Evolutionary conservation across 805 yeast species (phyloP), one percentile per base, ranked within the genome.

Genomic region (Ogataea methanolica): DNA sequence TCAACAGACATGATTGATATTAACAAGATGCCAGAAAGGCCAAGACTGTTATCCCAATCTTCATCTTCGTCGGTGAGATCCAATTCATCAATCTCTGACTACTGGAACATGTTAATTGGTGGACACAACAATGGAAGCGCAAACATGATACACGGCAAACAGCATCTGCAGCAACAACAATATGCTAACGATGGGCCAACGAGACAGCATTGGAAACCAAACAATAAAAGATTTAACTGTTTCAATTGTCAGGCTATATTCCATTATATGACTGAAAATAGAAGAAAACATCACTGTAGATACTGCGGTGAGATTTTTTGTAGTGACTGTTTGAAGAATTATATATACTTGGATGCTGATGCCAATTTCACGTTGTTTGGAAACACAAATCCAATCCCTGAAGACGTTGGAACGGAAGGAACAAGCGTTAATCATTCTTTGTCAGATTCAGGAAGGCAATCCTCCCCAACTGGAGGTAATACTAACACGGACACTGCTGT

Each of bases 121-220:
- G 41, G 35, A 23, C 26, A 36, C 16, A 41, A 31, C 15, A 21
- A 44, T 14, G n/a, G 8, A 39, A 26, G 9, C 9, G 31, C 12
- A 26, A 26, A 3, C 31, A 9, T 11, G 31, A 26, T 26, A 26
- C 31, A 26, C 12, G 2, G 31, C 31, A 26, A 26, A 12, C 31
- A 26, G 11, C 31, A 8, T 26, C 31, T 9, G 31, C 31, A 26
- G 11, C 9, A 41, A 29, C 11, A 31, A 34, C 15, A n/a, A 3
- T 7, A 16, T 1, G 43, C 19, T 15, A 44, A 42, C 4, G 57
- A 52, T n/a, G 67, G 62, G 6, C 87, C 87, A 3, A 76, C 85
- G 0, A 69, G 80, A 42, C 70, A 67, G 8, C 92, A 85, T 59
- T 86, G 94, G 94, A 72, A 83, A 44, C 80, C 88, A 23, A 96